A percentile compares a stretch with the other conserved stretches of the same genome.
Conservation (phyloP, 192 early-diverging fungal species). For the Mortierella claussenii region DNA sequence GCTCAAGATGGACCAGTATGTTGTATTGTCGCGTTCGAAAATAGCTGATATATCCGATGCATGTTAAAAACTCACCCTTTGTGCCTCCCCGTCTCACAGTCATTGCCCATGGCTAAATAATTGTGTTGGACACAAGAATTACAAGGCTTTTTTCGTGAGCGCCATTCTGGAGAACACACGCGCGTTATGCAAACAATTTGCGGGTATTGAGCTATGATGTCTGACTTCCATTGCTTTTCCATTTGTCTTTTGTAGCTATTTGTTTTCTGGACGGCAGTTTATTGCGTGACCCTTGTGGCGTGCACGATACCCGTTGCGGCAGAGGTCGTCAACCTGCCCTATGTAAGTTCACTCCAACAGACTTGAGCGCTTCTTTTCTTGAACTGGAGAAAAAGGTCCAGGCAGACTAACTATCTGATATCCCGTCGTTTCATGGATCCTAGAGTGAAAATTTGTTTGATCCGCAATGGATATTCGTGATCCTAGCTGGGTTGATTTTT, state of each 20-base stretch:
- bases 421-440: too few species aligned
- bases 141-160: constrained; percentile 54
- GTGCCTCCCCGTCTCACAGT: constrained; percentile 9
- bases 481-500: constrained; percentile 46
- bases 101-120: constrained; percentile 61
- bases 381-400: background rate
- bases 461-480: constrained; percentile 55
- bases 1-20: constrained; percentile 60
- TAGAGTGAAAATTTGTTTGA: constrained; percentile 47
- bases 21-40: background rate
- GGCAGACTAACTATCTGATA: too few species aligned
- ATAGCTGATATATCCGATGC: too few species aligned
- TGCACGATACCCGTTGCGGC: constrained; percentile 48
- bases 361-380: too few species aligned
- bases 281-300: constrained; percentile 39
- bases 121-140: constrained; percentile 54
- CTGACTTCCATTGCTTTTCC: background rate
- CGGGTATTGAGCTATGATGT: background rate
- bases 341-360: constrained; percentile 24
- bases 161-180: background rate
- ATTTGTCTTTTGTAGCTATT: constrained; percentile 39
- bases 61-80: too few species aligned
- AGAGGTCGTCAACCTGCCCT: constrained; percentile 19
- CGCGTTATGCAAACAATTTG: background rate
- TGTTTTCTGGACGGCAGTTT: constrained; percentile 47